Conservation (phyloP, 129 eudicot species). For the Mikania micrantha region DNA sequence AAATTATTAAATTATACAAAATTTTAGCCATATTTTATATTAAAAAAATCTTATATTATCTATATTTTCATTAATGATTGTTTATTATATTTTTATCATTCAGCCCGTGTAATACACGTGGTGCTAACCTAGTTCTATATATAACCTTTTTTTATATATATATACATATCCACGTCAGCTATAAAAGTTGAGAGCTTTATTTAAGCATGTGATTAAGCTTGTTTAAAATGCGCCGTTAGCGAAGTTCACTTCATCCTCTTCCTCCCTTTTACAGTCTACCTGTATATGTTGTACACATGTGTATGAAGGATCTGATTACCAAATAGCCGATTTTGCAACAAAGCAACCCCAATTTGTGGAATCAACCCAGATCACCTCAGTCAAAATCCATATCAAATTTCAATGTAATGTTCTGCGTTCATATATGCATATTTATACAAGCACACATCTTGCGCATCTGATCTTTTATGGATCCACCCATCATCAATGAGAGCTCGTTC, state of each 20-base stretch:
- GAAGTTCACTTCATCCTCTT: conserved; percentile 19
- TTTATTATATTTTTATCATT: no score
- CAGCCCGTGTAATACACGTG: no score
- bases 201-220: background rate
- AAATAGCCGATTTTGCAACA: conserved; percentile 5
- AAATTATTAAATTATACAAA: no score
- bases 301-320: background rate
- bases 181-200: background rate
- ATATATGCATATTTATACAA: background rate
- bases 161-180: no score
- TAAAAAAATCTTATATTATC: no score
- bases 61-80: no score
- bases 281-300: background rate
- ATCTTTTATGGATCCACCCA: conserved; percentile 73
- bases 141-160: no score
- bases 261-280: background rate
- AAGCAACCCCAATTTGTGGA: conserved; percentile 1
- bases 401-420: conserved; percentile 16
- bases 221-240: conserved; percentile 22
- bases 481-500: conserved; percentile 65
- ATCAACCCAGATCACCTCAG: conserved; percentile 9
- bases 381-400: conserved; percentile 11
- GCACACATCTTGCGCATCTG: background rate
- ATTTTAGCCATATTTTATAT: no score
- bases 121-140: no score